Evolutionary conservation across 441 rosid species (phyloP).

Genomic region (Brassica balearica): DNA sequence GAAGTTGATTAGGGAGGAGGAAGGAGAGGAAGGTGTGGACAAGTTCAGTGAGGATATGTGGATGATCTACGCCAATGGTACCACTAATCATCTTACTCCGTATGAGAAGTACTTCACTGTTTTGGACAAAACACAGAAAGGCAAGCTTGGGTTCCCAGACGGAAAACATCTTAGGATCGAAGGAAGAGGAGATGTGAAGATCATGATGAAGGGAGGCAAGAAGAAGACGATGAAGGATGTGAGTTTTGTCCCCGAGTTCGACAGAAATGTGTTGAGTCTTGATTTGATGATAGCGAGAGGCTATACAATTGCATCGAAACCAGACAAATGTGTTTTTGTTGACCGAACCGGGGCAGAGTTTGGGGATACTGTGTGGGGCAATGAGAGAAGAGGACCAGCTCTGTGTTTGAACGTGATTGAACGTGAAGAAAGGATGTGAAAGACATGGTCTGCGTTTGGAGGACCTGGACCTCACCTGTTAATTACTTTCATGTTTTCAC

Average conservation of each 20-base stretch:
- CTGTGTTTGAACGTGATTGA: slow-evolving; percentile 10
- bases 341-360: slow-evolving; percentile 10
- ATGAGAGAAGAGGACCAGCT: background rate
- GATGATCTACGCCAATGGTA: slow-evolving; percentile 12
- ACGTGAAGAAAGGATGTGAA: background rate
- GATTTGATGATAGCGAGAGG: slow-evolving; percentile 20
- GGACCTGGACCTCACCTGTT: background rate
- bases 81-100: slow-evolving; percentile 27
- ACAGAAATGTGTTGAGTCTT: slow-evolving; percentile 31
- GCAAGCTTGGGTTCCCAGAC: background rate
- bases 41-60: slow-evolving; percentile 18
- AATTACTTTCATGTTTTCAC: background rate
- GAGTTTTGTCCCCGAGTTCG: slow-evolving; percentile 17
- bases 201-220: slow-evolving; percentile 7
- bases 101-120: slow-evolving; percentile 16
- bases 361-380: slow-evolving; percentile 4
- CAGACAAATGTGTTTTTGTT: background rate
- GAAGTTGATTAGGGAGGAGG: background rate
- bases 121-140: slow-evolving; percentile 25
- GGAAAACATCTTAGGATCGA: background rate
- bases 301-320: background rate
- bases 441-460: slow-evolving; percentile 5
- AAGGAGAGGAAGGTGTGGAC: background rate
- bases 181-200: slow-evolving; percentile 6
- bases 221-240: slow-evolving; percentile 19